Conservation (phyloP, 306 rosid genomes). For the Acacia acuminata region DNA sequence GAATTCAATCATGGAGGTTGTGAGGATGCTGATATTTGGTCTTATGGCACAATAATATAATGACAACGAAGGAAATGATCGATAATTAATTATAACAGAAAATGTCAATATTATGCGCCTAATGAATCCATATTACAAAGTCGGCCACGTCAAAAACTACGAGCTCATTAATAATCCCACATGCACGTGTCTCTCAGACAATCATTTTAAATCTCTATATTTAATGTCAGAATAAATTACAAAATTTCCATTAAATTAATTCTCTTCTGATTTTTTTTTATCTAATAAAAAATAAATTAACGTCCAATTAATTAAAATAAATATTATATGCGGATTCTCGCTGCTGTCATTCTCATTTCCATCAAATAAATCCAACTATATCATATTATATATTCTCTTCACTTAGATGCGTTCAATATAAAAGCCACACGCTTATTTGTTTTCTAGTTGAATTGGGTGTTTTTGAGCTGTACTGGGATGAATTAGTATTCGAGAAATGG, state of each 20-base stretch:
- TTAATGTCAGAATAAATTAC: neutral
- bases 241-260: neutral
- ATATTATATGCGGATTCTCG: neutral
- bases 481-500: too few relatives aligned
- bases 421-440: neutral
- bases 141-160: conserved; percentile 25
- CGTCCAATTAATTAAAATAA: neutral
- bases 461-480: too few relatives aligned
- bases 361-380: neutral
- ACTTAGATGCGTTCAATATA: too few relatives aligned
- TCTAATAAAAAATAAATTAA: neutral
- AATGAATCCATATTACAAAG: neutral
- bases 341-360: neutral
- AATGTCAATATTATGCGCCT: conserved; percentile 32
- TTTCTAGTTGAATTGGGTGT: neutral
- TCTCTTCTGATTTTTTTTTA: too few relatives aligned
- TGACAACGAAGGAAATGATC: conserved; percentile 1
- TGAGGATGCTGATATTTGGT: conserved; percentile 12
- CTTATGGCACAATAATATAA: neutral
- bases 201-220: neutral
- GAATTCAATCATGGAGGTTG: conserved; percentile 14
- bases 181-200: neutral
- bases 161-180: neutral
- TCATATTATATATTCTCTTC: neutral
- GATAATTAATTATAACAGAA: neutral